Conservation (phyloP, 352 stramenopile species). For the Globisporangium splendens region DNA sequence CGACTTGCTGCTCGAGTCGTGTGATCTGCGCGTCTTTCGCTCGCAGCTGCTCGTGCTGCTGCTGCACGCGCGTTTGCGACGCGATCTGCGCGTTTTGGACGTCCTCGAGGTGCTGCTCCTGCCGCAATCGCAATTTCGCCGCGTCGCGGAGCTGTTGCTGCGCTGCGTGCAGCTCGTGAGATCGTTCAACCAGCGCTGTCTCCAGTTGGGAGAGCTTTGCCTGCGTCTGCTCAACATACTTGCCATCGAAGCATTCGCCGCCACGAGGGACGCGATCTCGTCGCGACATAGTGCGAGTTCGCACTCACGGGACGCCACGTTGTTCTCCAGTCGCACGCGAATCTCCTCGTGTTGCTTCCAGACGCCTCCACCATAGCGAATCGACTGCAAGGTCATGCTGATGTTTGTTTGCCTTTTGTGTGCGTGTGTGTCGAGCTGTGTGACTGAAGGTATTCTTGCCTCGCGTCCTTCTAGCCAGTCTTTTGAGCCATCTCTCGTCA, state of each 20-base stretch:
- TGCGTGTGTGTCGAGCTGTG: background rate
- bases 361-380: conserved; percentile 25
- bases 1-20: conserved; percentile 1
- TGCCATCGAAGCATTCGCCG: background rate
- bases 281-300: conserved; percentile 4
- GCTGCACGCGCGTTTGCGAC: background rate
- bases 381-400: conserved; percentile 20
- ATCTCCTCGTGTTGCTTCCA: conserved; percentile 32
- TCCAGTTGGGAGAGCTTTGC: background rate
- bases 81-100: background rate
- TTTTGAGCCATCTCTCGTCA: too few relatives aligned
- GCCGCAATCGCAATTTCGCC: background rate
- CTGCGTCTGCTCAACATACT: conserved; percentile 6
- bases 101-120: background rate
- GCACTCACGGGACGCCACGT: conserved; percentile 5
- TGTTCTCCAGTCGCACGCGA: conserved; percentile 11
- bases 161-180: background rate
- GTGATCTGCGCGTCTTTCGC: background rate
- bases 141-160: background rate
- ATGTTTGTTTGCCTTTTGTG: background rate
- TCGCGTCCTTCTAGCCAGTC: conserved; percentile 13
- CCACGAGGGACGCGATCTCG: background rate
- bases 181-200: background rate
- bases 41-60: background rate
- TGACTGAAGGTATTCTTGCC: conserved; percentile 2